Evolutionary conservation across 805 yeast species (phyloP), one percentile per base, ranked within the genome.

Genomic region (Wickerhamiella spandovensis): DNA sequence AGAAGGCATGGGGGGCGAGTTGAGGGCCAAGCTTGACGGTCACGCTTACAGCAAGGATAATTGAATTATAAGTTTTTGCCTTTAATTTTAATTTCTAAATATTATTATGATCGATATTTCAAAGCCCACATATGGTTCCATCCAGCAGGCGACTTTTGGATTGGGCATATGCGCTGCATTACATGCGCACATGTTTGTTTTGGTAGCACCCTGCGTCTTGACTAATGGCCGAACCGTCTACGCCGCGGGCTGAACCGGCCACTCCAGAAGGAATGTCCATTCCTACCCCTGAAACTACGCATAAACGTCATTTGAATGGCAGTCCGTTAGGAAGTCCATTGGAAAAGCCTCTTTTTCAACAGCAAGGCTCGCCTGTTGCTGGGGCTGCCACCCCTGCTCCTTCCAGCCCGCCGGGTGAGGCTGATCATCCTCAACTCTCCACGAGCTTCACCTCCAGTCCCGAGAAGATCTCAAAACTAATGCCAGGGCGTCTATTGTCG

Each of bases 211-310:
- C 22, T 23, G 24, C 45, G 28, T 43, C 30, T 24, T 43, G 45
- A 43, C 45, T 43, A 43, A 43, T 43, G 45, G 45, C 20, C 39
- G 45, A 43, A 23, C 45, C 45, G 28, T 21, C 32, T 17, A 43
- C 45, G 21, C 45, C 45, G 20, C 28, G 32, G 13, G 24, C 10
- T 15, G 45, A 17, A 23, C 45, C 45, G 45, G 20, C 45, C 20
- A 43, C 45, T 21, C 45, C 45, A 5, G 45, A 43, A n/a, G 20
- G 17, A 23, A 23, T 20, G 32, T 22, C 45, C 20, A 43, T 43
- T 23, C 23, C 24, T 13, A 43, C 45, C 12, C 45, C 45, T 23
- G 45, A 43, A 43, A 43, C 45, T 18, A 23, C 30, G 12, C 45
- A 43, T 23, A 24, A 23, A 23, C 28, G 32, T 18, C 28, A 21